Evolutionary conservation across 2,329 filamentous ascomycete genomes (phyloP), one percentile per base, ranked within the genome.

Genomic region (Neofusicoccum parvum): DNA sequence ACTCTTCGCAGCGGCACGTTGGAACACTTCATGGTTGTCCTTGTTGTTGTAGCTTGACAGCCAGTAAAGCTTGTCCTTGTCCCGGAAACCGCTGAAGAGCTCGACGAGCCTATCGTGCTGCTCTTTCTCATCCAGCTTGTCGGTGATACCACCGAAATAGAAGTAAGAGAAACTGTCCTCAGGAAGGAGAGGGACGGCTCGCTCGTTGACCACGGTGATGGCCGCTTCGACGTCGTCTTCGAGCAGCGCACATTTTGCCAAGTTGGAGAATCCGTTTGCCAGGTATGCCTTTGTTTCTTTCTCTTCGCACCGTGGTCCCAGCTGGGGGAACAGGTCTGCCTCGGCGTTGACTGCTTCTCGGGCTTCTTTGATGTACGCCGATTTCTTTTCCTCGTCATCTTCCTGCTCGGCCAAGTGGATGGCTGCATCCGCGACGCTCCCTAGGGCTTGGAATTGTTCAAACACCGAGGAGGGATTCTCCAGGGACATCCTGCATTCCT

Each of bases 101-200:
- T 20, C 14, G 15, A 37, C 15, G 7, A 53, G 9, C 10, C 15
- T 53, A 5, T 58, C 59, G 15, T 62, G 62, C 27, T 68, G 66
- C 15, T 17, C 27, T 43, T 65, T 51, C 17, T 67, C 64, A 37
- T 67, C 64, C 17, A 67, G 15, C 10, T 67, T 39, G 5, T 10
- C 15, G 11, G 66, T 62, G 3, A 68, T 67, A n/a, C 65, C 50
- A n/a, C 65, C 67, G 2, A 67, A 46, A 1, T 12, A 15, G 15
- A 27, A 67, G 14, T 64, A 56, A 9, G 11, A 3, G 17, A 68
- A 34, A 14, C n/a, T 20, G 1, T 62, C 23, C 6, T 64, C 63
- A 6, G 54, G 39, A 10, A 36, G 14, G 7, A 64, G 36, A 7
- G 45, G 43, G 20, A 56, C 12, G 41, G 63, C 65, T 51, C 32